Evolutionary conservation across 768 basidiomycete species (phyloP).

Genomic region (Russula vinacea): DNA sequence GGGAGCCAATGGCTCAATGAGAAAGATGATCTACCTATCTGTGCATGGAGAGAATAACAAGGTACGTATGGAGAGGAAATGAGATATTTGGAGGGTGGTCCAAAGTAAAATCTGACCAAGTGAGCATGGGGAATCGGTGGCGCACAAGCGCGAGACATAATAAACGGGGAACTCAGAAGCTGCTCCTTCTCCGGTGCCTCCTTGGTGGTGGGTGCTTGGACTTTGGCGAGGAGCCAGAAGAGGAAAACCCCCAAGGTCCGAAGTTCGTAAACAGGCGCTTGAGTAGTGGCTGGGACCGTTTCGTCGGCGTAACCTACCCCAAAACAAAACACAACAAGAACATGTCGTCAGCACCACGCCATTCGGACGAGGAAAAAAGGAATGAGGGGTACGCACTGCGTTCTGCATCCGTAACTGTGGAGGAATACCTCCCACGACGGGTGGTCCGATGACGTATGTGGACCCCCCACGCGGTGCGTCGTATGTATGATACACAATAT

Average conservation of each 20-base stretch:
- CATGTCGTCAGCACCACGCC: slow-evolving; percentile 9
- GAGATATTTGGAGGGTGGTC: not conserved
- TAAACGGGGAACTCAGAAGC: slow-evolving; percentile 7
- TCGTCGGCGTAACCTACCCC: slow-evolving; percentile 13
- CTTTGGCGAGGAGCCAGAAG: slow-evolving; percentile 21
- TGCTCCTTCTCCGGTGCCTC: slow-evolving; percentile 20
- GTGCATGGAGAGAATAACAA: not conserved
- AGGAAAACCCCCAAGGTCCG: slow-evolving; percentile 21
- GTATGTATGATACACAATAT: slow-evolving; percentile 21
- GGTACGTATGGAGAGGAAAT: not conserved
- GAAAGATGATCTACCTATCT: slow-evolving; percentile 8
- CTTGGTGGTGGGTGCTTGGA: slow-evolving; percentile 12
- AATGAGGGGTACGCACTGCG: slow-evolving; percentile 14
- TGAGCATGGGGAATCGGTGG: not conserved
- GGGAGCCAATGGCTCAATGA: not conserved
- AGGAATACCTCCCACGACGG: not conserved
- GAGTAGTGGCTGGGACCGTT: slow-evolving; percentile 25
- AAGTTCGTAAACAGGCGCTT: slow-evolving; percentile 28
- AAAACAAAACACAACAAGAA: slow-evolving; percentile 9
- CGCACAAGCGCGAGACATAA: not conserved
- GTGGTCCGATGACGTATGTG: slow-evolving; percentile 25
- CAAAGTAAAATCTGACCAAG: slow-evolving; percentile 1
- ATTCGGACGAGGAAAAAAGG: slow-evolving; percentile 10
- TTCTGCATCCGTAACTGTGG: slow-evolving; percentile 19
- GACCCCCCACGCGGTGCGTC: slow-evolving; percentile 19